Conservation (phyloP, 192 early-diverging fungal species). For the Backusella macrospora region DNA sequence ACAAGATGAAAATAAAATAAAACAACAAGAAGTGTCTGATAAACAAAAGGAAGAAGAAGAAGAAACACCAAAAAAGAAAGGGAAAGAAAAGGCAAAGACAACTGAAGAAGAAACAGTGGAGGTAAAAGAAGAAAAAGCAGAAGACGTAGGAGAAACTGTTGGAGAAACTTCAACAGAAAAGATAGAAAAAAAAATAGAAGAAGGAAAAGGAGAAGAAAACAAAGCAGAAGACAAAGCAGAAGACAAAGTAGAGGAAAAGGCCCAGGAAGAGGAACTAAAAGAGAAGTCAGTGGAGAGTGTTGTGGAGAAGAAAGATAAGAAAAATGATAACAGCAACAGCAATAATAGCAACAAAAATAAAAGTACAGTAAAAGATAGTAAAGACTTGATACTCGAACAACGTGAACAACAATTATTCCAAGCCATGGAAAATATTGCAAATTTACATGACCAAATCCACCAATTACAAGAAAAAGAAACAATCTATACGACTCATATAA, state of each 20-base stretch:
- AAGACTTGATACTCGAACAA: slow-evolving; percentile 42
- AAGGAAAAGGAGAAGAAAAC: background rate
- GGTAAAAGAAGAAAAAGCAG: background rate
- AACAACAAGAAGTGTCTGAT: background rate
- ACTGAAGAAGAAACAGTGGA: background rate
- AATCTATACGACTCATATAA: background rate
- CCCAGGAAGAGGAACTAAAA: background rate
- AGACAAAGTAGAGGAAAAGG: background rate
- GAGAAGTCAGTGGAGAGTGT: background rate
- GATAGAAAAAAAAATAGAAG: background rate
- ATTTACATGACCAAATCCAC: slow-evolving; percentile 47
- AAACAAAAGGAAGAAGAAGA: background rate
- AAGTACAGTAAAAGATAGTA: background rate
- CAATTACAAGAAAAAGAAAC: slow-evolving; percentile 39
- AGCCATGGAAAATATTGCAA: slow-evolving; percentile 54
- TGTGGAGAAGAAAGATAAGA: background rate
- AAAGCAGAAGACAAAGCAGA: background rate
- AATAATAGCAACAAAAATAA: background rate
- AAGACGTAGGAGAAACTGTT: background rate
- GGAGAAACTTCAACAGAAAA: too few relatives aligned
- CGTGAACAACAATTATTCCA: slow-evolving; percentile 51
- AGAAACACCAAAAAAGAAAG: background rate
- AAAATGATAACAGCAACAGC: background rate
- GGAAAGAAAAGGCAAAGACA: background rate
- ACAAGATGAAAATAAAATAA: slow-evolving; percentile 2